Conservation (phyloP, 495 filamentous ascomycete genomes). For the Gamarada debralockiae region DNA sequence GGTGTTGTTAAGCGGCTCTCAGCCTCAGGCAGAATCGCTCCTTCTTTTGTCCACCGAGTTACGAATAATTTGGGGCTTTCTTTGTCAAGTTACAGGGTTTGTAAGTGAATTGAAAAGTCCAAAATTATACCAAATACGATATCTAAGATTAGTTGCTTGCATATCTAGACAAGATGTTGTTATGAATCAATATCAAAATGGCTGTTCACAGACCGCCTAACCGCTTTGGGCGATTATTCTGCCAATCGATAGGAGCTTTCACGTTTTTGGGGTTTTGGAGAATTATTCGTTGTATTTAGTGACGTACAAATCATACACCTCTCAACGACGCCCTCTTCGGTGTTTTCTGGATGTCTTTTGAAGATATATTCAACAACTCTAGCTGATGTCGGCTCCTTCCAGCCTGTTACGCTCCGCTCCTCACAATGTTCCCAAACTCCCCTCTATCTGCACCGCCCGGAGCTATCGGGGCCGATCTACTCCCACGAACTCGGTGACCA, state of each 20-base stretch:
- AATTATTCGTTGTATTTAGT: no score
- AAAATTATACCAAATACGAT: no score
- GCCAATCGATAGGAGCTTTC: slow-evolving; percentile 2
- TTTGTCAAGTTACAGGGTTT: not conserved
- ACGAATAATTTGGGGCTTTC: not conserved
- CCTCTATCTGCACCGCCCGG: not conserved
- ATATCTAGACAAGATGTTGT: no score
- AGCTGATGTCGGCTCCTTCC: slow-evolving; percentile 25
- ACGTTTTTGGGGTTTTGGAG: no score
- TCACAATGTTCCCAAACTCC: slow-evolving; percentile 16
- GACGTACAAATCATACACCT: no score
- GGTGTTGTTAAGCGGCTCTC: no score
- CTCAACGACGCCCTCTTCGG: no score
- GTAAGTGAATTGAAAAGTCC: no score
- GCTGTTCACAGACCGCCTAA: not conserved
- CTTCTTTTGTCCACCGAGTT: not conserved
- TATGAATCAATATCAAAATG: no score
- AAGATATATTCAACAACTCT: not conserved
- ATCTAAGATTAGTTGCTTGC: no score
- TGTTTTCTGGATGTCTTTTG: slow-evolving; percentile 20
- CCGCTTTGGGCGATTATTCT: not conserved
- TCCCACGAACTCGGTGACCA: not conserved
- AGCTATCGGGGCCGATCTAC: slow-evolving; percentile 6
- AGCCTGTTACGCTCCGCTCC: slow-evolving; percentile 16
- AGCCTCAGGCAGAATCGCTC: not conserved